Conservation (phyloP, 192 early-diverging fungal genomes). For the Coemansia sp. region DNA sequence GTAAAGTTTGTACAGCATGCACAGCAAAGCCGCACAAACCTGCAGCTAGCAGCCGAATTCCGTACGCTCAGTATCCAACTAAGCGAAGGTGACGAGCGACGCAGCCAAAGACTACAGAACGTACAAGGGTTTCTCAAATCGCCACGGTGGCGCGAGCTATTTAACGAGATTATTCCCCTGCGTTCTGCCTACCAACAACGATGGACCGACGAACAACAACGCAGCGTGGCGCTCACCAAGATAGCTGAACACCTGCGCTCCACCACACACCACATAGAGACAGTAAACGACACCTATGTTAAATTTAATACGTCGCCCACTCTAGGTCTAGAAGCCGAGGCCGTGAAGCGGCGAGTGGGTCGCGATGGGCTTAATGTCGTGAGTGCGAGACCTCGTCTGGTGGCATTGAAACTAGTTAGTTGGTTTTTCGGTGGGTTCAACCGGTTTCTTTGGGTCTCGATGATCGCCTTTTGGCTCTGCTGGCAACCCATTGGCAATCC, state of each 20-base stretch:
- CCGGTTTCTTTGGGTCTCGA: slow-evolving; percentile 67
- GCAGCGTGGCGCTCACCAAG: slow-evolving; percentile 19
- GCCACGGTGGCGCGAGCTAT: slow-evolving; percentile 31
- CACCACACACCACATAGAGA: slow-evolving; percentile 25
- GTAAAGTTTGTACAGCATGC: background rate
- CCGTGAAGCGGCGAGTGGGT: slow-evolving; percentile 14
- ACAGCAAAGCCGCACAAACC: slow-evolving; percentile 9
- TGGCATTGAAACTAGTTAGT: slow-evolving; percentile 3
- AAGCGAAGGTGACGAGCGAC: slow-evolving; percentile 19
- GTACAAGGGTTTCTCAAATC: slow-evolving; percentile 10
- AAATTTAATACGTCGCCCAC: slow-evolving; percentile 29
- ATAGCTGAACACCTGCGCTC: slow-evolving; percentile 35
- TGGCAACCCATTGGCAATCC: slow-evolving; percentile 66
- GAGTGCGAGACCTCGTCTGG: slow-evolving; percentile 9
- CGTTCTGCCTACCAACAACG: slow-evolving; percentile 41
- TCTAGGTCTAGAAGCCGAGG: slow-evolving; percentile 26
- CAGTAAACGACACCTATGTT: slow-evolving; percentile 18
- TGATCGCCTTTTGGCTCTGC: slow-evolving; percentile 66
- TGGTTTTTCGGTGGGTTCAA: slow-evolving; percentile 75
- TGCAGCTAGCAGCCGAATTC: slow-evolving; percentile 47
- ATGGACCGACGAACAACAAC: slow-evolving; percentile 29
- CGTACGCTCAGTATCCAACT: slow-evolving; percentile 55
- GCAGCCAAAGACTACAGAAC: slow-evolving; percentile 1
- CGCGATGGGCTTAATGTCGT: slow-evolving; percentile 28
- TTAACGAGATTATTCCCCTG: slow-evolving; percentile 39